Evolutionary conservation across 75 land plant species (phyloP).

Genomic region (Sequoiadendron giganteum): DNA sequence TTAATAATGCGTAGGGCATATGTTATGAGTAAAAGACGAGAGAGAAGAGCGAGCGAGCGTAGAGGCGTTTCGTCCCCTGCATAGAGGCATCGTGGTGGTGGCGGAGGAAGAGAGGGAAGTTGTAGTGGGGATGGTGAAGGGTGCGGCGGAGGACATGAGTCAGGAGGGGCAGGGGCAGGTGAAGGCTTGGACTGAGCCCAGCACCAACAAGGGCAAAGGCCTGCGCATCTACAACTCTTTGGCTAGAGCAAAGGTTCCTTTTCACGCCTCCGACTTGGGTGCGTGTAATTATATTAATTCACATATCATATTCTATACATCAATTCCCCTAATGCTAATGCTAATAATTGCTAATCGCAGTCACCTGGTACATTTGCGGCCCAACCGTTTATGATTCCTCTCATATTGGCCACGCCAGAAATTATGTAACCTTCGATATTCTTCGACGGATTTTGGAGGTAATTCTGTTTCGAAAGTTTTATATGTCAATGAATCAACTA

Average conservation of each 20-base stretch:
- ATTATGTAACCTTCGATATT: conserved; percentile 51
- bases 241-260: conserved; percentile 28
- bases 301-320: background rate
- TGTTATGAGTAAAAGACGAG: too few species aligned
- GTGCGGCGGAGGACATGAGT: too few species aligned
- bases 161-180: too few species aligned
- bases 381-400: conserved; percentile 60
- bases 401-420: conserved; percentile 49
- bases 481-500: too few species aligned
- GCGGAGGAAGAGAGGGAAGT: too few species aligned
- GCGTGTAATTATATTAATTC: background rate
- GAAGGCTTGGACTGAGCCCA: background rate
- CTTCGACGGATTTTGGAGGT: conserved; percentile 49
- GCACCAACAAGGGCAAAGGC: background rate
- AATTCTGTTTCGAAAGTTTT: background rate
- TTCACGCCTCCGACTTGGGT: conserved; percentile 29
- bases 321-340: background rate
- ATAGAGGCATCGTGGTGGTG: too few species aligned
- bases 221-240: conserved; percentile 31
- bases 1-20: too few species aligned
- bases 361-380: conserved; percentile 56
- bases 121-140: too few species aligned
- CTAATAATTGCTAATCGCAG: conserved; percentile 12
- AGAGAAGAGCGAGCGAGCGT: too few species aligned
- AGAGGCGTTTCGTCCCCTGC: too few species aligned